These are phyloP conservation scores for Cordyceps tenuipes DNA, from an alignment of 2,329 filamentous ascomycete genomes.

Conservation along the genomic window DNA sequence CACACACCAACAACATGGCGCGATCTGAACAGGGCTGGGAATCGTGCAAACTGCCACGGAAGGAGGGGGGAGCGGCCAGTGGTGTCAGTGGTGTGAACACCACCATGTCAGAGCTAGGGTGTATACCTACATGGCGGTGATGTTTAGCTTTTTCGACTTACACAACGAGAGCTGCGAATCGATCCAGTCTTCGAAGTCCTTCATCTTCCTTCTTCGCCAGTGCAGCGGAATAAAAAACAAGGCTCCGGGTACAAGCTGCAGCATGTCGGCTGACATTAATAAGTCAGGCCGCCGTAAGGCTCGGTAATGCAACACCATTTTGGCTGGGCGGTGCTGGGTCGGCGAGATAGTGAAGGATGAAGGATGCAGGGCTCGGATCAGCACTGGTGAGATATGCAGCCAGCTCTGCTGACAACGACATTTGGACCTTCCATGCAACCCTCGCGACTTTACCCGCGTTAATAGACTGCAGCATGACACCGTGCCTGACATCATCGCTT, in stretches of 20 bases:
- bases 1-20: background rate
- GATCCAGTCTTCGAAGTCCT: background rate
- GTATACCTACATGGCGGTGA: background rate
- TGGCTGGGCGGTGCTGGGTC: background rate
- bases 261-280: background rate
- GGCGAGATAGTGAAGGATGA: background rate
- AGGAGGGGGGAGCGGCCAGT: background rate
- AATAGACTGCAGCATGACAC: background rate
- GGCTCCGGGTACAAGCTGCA: background rate
- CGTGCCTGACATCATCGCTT: background rate
- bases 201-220: background rate
- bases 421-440: background rate
- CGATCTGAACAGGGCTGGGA: slow-evolving; percentile 4
- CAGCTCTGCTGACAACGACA: slow-evolving; percentile 1
- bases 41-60: background rate
- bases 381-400: background rate
- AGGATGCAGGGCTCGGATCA: background rate
- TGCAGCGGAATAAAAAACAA: background rate
- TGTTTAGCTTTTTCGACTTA: background rate
- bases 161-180: background rate
- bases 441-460: background rate
- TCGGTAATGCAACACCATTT: background rate
- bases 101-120: background rate
- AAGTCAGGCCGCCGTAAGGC: background rate
- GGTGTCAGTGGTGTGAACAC: slow-evolving; percentile 9